Evolutionary conservation across 106 monocot species (phyloP).

Genomic region (Posidonia australis): DNA sequence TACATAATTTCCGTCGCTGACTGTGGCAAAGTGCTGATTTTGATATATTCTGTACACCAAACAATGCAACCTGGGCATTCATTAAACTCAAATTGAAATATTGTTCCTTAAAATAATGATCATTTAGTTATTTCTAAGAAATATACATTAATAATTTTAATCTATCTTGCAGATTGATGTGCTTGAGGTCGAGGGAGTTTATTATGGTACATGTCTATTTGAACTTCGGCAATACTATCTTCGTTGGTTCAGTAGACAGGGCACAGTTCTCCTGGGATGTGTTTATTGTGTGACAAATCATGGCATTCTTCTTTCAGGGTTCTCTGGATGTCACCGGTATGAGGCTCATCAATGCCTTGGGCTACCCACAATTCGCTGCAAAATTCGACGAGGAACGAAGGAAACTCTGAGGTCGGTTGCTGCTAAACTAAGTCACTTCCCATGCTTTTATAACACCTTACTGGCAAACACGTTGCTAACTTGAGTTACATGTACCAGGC

Average conservation of each 20-base stretch:
- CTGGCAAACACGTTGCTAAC: neutral
- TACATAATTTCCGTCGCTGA: too few species aligned
- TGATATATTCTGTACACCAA: too few species aligned
- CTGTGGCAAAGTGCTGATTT: too few species aligned
- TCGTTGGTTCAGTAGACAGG: too few species aligned
- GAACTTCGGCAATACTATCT: neutral
- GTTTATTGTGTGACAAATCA: too few species aligned
- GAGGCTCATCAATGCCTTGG: conserved; percentile 96
- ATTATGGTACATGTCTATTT: conserved; percentile 54
- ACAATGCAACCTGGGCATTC: too few species aligned
- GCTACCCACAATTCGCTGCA: conserved; percentile 90
- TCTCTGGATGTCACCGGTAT: conserved; percentile 94
- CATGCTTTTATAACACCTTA: neutral
- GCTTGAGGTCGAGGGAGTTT: conserved; percentile 86
- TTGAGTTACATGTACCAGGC: conserved; percentile 11
- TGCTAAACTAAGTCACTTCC: too few species aligned
- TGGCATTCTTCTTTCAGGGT: conserved; percentile 27
- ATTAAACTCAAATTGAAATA: too few species aligned
- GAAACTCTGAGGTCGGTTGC: conserved; percentile 82
- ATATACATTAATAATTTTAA: conserved; percentile 5
- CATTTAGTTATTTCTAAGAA: too few species aligned
- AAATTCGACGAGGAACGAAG: conserved; percentile 82
- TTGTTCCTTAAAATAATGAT: too few species aligned
- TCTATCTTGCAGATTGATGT: conserved; percentile 69
- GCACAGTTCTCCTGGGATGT: too few species aligned